Evolutionary conservation across 1,139 yeast species (phyloP), one percentile per base, ranked within the genome.

Genomic region (Yamadazyma epiphylla): DNA sequence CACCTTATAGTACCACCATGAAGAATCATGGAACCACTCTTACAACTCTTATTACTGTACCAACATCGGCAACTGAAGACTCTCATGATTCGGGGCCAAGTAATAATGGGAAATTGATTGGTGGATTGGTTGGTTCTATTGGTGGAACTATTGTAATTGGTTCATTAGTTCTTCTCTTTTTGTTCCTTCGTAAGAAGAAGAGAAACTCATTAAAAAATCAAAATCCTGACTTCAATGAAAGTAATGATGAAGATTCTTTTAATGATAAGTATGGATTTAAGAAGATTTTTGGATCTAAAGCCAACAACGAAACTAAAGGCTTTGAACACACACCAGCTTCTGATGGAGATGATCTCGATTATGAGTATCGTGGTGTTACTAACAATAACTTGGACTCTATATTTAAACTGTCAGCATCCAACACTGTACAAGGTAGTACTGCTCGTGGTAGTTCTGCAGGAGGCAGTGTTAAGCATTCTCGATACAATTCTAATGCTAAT

Each of bases 71-170:
- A n/a, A 35, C 30, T 8, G 30, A 34, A 32, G 32, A 41, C 11
- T 35, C 36, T 13, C 27, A 28, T 11, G 23, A 27, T 9, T 19
- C 27, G 10, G 24, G 27, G 8, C 24, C 22, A 16, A 37, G 45
- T 15, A 37, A 50, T 15, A 66, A 62, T 41, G 53, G 65, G 23
- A 65, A 60, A 42, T 51, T 68, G 33, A 66, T 68, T 27, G 74
- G 74, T 5, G 74, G 74, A 0, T 46, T 68, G 14, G 74, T 68
- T 6, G 74, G 74, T 2, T 66, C 72, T 4, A 63, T 68, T 22
- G 74, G 74, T 10, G 74, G 74, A 3, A 55, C 67, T 13, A 60
- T 68, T 24, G 55, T 64, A 7, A 60, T 68, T 31, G 71, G 69
- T 1, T 53, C 53, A 4, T 41, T 64, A 11, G 70, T 64, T 15